Percentiles rank a stretch among this genome's conserved stretches.
phyloP scores from a whole-genome alignment of 768 basidiomycete species.

The Leucogyrophana mollusca region DNA sequence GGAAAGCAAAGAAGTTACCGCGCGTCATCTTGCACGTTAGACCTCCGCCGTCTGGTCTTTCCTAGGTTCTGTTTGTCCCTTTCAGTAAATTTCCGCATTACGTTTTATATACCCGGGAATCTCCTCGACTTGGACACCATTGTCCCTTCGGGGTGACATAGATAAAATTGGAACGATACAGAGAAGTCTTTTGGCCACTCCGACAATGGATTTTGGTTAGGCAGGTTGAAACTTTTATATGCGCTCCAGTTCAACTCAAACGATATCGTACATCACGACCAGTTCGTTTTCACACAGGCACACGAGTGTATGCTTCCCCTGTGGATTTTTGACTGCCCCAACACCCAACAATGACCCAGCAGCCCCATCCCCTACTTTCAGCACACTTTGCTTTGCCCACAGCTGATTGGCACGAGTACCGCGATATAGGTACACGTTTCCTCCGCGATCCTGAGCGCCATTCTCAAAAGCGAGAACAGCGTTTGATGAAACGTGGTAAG shows the following conservation, averaged over 20 bases:
- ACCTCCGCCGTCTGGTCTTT: constrained; percentile 18
- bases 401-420: constrained; percentile 46
- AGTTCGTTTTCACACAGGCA: constrained; percentile 80
- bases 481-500: constrained; percentile 60
- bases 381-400: constrained; percentile 78
- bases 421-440: constrained; percentile 87
- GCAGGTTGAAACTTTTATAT: no score
- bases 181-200: no score
- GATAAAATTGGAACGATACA: constrained; percentile 15
- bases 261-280: constrained; percentile 50
- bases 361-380: constrained; percentile 68
- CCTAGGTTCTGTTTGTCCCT: no score
- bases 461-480: constrained; percentile 84
- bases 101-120: no score
- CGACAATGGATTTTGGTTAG: no score
- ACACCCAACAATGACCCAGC: constrained; percentile 81
- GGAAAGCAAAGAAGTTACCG: constrained; percentile 44
- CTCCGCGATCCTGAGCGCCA: constrained; percentile 62
- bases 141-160: constrained; percentile 8
- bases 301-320: constrained; percentile 43
- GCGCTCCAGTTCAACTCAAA: constrained; percentile 13
- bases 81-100: no score
- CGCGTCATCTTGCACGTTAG: constrained; percentile 58
- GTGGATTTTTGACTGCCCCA: constrained; percentile 41
- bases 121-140: no score